phyloP scores from a whole-genome alignment of 768 basidiomycete genomes.

The Boletus rubroflammeus region DNA sequence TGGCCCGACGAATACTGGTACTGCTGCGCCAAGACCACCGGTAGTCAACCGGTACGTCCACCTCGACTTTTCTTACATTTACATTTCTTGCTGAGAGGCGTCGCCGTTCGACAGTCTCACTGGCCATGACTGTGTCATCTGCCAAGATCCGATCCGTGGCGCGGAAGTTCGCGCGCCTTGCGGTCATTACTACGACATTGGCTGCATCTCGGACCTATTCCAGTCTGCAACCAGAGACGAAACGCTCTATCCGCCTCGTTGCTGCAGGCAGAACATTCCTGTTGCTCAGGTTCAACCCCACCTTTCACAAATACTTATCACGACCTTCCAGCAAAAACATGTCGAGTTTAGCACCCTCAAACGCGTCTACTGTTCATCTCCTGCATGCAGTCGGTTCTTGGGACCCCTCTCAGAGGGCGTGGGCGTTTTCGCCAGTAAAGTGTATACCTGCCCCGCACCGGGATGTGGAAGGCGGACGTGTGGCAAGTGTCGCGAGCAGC shows the following conservation, averaged over 20 bases:
- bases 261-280: conserved; percentile 34
- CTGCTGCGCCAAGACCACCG: background rate
- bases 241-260: conserved; percentile 39
- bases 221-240: conserved; percentile 35
- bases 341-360: conserved; percentile 32
- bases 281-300: conserved; percentile 22
- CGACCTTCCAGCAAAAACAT: conserved; percentile 24
- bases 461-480: conserved; percentile 23
- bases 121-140: conserved; percentile 34
- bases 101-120: conserved; percentile 8
- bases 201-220: conserved; percentile 36
- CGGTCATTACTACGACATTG: conserved; percentile 34
- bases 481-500: conserved; percentile 21
- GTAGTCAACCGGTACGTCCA: conserved; percentile 14
- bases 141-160: conserved; percentile 31
- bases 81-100: background rate
- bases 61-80: background rate
- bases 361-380: conserved; percentile 38
- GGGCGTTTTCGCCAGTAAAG: conserved; percentile 21
- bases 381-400: conserved; percentile 35
- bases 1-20: background rate
- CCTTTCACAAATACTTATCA: conserved; percentile 18
- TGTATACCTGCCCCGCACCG: conserved; percentile 21
- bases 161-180: conserved; percentile 31
- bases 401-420: conserved; percentile 28